A percentile compares a stretch with the other conserved stretches of the same genome.
phyloP scores from a whole-genome alignment of 768 basidiomycete genomes.

The Coprinopsis sp. region DNA sequence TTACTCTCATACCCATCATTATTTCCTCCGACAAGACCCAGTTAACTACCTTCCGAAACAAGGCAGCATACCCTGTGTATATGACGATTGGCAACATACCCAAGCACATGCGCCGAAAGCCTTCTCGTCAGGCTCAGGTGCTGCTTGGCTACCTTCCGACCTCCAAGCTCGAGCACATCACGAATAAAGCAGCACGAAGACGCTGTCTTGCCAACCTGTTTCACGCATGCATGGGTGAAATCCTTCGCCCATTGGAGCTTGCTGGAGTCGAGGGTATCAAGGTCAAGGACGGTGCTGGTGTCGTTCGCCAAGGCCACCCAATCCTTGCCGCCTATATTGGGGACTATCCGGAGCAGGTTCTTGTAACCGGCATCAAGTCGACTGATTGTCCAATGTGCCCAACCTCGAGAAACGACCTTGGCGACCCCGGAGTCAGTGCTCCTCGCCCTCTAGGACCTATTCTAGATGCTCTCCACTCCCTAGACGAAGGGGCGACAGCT shows the following conservation, averaged over 20 bases:
- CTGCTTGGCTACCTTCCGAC: conserved; percentile 39
- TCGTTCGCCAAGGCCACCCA: conserved; percentile 25
- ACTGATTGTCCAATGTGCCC: conserved; percentile 27
- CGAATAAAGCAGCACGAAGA: conserved; percentile 18
- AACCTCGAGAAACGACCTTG: conserved; percentile 15
- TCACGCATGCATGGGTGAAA: conserved; percentile 29
- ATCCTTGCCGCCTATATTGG: conserved; percentile 36
- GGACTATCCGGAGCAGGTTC: conserved; percentile 43
- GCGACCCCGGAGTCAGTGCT: conserved; percentile 6
- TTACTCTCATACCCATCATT: conserved; percentile 38
- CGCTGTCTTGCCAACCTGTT: conserved; percentile 26
- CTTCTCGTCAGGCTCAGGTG: conserved; percentile 27
- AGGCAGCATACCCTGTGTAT: conserved; percentile 43
- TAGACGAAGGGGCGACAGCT: conserved; percentile 9
- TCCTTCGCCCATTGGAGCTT: conserved; percentile 26
- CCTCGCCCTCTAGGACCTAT: conserved; percentile 15
- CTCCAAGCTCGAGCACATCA: conserved; percentile 26
- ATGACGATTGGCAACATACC: conserved; percentile 44
- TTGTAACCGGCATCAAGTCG: conserved; percentile 24
- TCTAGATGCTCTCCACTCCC: conserved; percentile 22
- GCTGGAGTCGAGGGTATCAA: conserved; percentile 21
- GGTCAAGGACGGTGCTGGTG: conserved; percentile 32
- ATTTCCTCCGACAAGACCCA: conserved; percentile 44
- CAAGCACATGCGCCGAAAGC: conserved; percentile 34
- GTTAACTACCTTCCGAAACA: conserved; percentile 35